Evolutionary conservation across 1,284 basidiomycete species (phyloP).

Genomic region (Volvariella volvacea): DNA sequence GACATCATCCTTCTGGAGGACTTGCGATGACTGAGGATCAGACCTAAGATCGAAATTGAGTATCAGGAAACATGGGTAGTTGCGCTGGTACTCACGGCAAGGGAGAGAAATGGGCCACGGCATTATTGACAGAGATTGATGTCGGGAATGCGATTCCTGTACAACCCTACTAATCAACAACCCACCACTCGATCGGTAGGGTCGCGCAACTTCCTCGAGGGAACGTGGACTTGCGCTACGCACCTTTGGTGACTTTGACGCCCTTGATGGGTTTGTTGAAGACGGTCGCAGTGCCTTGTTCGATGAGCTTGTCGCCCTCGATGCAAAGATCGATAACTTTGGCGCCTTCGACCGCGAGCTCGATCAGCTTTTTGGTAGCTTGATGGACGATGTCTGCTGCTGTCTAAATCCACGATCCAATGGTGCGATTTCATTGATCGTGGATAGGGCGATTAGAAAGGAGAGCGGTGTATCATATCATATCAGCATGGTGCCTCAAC

Average conservation of each 20-base stretch:
- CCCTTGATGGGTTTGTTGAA: constrained; percentile 91
- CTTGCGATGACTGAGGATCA: constrained; percentile 58
- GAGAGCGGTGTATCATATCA: too few relatives aligned
- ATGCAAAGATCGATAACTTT: constrained; percentile 89
- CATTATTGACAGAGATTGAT: constrained; percentile 87
- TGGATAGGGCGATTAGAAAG: too few relatives aligned
- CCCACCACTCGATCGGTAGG: background rate
- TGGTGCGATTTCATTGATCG: too few relatives aligned
- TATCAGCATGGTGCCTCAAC: too few relatives aligned
- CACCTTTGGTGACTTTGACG: constrained; percentile 83
- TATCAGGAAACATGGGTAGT: constrained; percentile 12
- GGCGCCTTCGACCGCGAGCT: constrained; percentile 71
- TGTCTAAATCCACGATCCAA: constrained; percentile 37
- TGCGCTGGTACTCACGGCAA: constrained; percentile 47
- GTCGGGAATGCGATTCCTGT: constrained; percentile 95
- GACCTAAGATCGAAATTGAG: constrained; percentile 38
- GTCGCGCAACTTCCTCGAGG: too few relatives aligned
- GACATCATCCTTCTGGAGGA: constrained; percentile 83
- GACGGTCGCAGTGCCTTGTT: constrained; percentile 77
- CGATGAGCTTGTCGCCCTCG: constrained; percentile 89
- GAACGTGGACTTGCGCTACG: constrained; percentile 22
- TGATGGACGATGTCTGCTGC: constrained; percentile 88
- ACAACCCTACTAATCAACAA: constrained; percentile 1
- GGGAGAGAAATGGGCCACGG: constrained; percentile 78
- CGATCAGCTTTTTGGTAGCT: constrained; percentile 83